Percentiles rank a stretch among this genome's conserved stretches.
Evolutionary conservation across 495 filamentous ascomycete species (phyloP).

Genomic region (Neurospora pannonica): DNA sequence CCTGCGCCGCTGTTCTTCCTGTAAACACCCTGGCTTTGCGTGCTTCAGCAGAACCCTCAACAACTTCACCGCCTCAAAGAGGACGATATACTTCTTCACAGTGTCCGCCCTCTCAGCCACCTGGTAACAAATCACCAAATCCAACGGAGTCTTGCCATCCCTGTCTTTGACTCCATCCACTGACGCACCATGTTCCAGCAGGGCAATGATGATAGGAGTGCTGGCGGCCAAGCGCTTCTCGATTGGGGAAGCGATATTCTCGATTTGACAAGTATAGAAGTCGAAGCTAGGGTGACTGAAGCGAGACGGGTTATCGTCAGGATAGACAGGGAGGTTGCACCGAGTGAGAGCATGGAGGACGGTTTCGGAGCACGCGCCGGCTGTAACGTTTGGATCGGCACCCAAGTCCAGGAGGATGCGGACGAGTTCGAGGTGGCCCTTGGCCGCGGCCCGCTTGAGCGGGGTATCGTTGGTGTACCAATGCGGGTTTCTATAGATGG

Average conservation of each 20-base stretch:
- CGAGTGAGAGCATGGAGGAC: not conserved
- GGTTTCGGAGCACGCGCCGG: not conserved
- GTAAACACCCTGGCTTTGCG: not conserved
- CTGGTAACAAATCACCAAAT: not conserved
- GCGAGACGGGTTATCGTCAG: not conserved
- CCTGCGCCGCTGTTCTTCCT: not conserved
- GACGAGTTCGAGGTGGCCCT: not conserved
- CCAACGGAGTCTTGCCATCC: not conserved
- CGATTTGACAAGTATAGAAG: not conserved
- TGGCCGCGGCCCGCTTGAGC: not conserved
- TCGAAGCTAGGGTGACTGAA: not conserved
- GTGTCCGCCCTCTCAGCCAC: not conserved
- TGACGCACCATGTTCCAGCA: not conserved
- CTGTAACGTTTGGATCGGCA: not conserved
- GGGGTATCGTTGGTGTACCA: not conserved
- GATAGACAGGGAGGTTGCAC: not conserved
- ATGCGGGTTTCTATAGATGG: not conserved
- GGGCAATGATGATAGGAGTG: not conserved
- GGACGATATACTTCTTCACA: not conserved
- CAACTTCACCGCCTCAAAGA: not conserved
- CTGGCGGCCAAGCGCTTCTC: not conserved
- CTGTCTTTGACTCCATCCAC: not conserved
- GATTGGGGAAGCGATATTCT: not conserved
- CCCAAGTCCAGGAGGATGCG: not conserved
- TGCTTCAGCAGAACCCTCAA: not conserved